phyloP scores from a whole-genome alignment of 768 basidiomycete species.

The Mycena albidolilacea region DNA sequence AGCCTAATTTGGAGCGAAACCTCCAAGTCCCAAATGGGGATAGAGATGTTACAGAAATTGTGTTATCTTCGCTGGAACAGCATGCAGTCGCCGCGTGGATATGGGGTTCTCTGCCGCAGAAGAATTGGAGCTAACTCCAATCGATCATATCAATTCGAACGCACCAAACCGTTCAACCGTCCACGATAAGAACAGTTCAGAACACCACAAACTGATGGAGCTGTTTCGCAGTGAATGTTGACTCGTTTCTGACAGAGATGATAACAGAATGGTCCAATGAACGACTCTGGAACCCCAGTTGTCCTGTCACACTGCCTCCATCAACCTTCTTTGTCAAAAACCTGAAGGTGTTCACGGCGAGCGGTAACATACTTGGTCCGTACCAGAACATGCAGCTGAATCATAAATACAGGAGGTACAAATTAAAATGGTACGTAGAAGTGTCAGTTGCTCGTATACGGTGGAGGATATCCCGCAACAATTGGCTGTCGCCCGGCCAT shows the following conservation, averaged over 20 bases:
- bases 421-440: background rate
- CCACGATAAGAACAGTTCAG: background rate
- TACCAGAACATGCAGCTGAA: background rate
- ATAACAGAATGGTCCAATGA: background rate
- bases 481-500: constrained; percentile 15
- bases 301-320: background rate
- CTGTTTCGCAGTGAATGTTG: too few species aligned
- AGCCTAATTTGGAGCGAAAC: background rate
- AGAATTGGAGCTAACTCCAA: background rate
- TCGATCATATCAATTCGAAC: background rate
- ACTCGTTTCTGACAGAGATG: background rate
- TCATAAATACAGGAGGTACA: constrained; percentile 16
- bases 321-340: constrained; percentile 20
- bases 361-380: background rate
- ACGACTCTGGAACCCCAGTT: background rate
- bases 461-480: constrained; percentile 22
- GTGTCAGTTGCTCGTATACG: constrained; percentile 28
- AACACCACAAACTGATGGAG: background rate
- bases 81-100: too few species aligned
- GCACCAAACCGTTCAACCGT: background rate
- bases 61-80: background rate
- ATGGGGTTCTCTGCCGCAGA: background rate
- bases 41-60: background rate
- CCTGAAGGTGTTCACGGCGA: background rate
- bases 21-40: constrained; percentile 19